Percentiles rank a stretch among this genome's conserved stretches.
These are phyloP conservation scores for Collybiopsis luxurians DNA, from an alignment of 768 basidiomycete species.

Conservation along the genomic window DNA sequence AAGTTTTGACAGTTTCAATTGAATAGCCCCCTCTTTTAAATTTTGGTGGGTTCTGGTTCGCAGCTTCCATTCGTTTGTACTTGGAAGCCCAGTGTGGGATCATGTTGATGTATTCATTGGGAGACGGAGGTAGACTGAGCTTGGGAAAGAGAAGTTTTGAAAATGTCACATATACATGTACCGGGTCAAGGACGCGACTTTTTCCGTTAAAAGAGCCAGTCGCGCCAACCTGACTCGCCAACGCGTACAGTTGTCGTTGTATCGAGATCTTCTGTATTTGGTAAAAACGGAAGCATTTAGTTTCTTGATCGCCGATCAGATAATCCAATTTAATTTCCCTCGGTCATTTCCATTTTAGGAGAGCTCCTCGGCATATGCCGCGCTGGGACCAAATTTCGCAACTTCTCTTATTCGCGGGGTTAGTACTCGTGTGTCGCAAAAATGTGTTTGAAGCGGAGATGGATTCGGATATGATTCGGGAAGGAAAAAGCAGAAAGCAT, in stretches of 20 bases:
- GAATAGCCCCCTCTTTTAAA: too few relatives aligned
- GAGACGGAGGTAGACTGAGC: too few relatives aligned
- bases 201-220: too few relatives aligned
- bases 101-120: too few relatives aligned
- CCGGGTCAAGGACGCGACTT: too few relatives aligned
- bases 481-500: background rate
- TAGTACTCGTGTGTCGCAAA: background rate
- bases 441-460: background rate
- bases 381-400: background rate
- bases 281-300: conserved; percentile 9
- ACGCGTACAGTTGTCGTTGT: background rate
- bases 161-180: too few relatives aligned
- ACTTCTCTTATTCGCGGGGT: background rate
- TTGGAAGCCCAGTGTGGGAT: too few relatives aligned
- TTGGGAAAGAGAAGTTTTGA: too few relatives aligned
- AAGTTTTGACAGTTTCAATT: too few relatives aligned
- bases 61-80: too few relatives aligned
- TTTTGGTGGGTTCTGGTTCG: too few relatives aligned
- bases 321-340: background rate
- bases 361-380: background rate
- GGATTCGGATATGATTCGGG: background rate
- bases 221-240: too few relatives aligned
- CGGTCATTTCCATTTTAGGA: background rate
- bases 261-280: conserved; percentile 2
- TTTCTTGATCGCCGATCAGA: conserved; percentile 9